A percentile compares a stretch with the other conserved stretches of the same genome.
phyloP scores from a whole-genome alignment of 1,284 basidiomycete species.

The Wallemia ichthyophaga region DNA sequence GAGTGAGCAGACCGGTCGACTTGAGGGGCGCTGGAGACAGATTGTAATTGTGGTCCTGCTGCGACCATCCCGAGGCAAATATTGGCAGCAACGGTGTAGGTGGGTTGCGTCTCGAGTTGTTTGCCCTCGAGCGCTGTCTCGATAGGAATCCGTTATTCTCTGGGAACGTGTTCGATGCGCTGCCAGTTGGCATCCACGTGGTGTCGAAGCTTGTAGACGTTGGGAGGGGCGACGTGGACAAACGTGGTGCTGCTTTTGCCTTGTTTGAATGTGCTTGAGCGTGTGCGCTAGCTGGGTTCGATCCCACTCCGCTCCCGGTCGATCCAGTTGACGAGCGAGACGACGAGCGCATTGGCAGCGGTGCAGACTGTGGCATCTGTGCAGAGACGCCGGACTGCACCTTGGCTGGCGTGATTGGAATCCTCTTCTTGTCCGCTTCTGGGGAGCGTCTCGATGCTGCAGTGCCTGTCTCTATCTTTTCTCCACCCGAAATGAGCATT shows the following conservation, averaged over 20 bases:
- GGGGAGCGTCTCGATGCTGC: background rate
- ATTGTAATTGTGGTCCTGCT: background rate
- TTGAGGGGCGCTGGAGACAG: background rate
- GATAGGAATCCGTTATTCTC: background rate
- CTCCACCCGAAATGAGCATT: background rate
- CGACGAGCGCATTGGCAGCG: background rate
- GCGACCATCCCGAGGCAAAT: background rate
- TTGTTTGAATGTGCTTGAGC: background rate
- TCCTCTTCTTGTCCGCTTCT: background rate
- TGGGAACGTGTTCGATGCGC: background rate
- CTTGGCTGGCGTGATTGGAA: background rate
- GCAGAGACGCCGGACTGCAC: background rate
- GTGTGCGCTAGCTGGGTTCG: background rate
- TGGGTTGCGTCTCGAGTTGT: background rate
- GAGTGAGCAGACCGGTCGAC: background rate
- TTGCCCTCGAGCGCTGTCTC: background rate
- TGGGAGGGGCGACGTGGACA: background rate
- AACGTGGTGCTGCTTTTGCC: background rate
- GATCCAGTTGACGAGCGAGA: background rate
- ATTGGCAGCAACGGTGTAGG: background rate
- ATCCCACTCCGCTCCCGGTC: too few relatives aligned
- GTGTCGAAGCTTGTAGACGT: background rate
- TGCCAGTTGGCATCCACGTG: background rate
- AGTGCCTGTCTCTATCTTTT: background rate
- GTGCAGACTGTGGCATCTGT: background rate